phyloP scores from a whole-genome alignment of 345 rosid species.

The Turnera subulata region DNA sequence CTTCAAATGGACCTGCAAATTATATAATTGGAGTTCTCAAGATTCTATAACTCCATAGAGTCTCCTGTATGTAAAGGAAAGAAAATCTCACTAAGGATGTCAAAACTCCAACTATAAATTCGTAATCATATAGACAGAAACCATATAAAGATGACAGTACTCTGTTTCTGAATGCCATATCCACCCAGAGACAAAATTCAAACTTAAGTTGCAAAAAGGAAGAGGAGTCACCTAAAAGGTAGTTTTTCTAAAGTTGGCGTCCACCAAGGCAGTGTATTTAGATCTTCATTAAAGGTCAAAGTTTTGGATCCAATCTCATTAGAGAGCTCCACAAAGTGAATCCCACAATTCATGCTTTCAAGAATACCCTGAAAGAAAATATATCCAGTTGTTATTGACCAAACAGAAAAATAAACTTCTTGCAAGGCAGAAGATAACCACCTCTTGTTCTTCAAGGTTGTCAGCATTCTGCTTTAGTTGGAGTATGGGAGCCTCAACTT shows the following conservation, averaged over 20 bases:
- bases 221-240: constrained; percentile 62
- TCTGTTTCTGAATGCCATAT: neutral
- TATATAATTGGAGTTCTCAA: neutral
- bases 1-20: constrained; percentile 82
- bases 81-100: neutral
- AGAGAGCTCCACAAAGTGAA: constrained; percentile 68
- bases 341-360: constrained; percentile 62
- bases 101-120: neutral
- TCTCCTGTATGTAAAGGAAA: too few relatives aligned
- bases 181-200: neutral
- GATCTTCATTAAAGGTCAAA: constrained; percentile 80
- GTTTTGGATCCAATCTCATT: constrained; percentile 68
- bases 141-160: neutral
- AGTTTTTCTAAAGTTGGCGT: constrained; percentile 80
- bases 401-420: neutral
- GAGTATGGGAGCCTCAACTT: constrained; percentile 66
- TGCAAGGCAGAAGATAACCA: constrained; percentile 15
- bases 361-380: constrained; percentile 55
- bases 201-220: neutral
- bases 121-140: neutral
- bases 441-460: constrained; percentile 78
- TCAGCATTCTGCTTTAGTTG: constrained; percentile 75
- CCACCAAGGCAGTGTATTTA: constrained; percentile 95
- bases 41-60: too few relatives aligned
- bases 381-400: constrained; percentile 5